Evolutionary conservation across 2,329 filamentous ascomycete species (phyloP), one percentile per base, ranked within the genome.

Genomic region (Hypoxylon sp.): DNA sequence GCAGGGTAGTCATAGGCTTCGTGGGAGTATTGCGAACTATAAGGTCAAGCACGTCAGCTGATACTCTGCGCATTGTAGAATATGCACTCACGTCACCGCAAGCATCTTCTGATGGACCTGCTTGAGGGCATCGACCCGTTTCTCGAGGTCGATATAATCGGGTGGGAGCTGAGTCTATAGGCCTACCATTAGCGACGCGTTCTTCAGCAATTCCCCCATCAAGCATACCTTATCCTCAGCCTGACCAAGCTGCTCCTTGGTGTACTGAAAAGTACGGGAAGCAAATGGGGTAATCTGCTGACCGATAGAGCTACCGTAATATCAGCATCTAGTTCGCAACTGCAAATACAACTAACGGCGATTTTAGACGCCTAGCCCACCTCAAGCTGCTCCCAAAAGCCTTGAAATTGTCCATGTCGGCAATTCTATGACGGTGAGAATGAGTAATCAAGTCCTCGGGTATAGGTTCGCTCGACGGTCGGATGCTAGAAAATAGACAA

Each of bases 61-160:
- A 14, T 40, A 18, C 44, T 53, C 64, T 24, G 28, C 50, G 33
- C 46, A 49, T 49, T 12, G 46, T 3, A 26, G 24, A 20, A 11
- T 49, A 65, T 42, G 62, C 57, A 87, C 91, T 82, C 84, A 97
- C 92, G 96, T 99, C 78, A 98, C 96, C 72, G 93, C 89, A 69
- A 99, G 89, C 85, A 99, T 92, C 85, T 97, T 97, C 83, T 97
- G 93, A 81, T 99, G 96, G 64, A 97, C 96, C 77, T 92, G 89
- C 85, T 97, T 98, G 78, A 99, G 85, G 64, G 96, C 96, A 88
- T 99, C 96, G 75, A 98, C 93, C 71, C 95, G 91, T 87, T 97
- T 97, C 88, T 99, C 96, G 67, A 99, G 91, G 81, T 98, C 94
- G 78, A 97, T 92, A 81, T 99, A 99, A 81, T 98, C 96, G 72